A percentile compares a stretch with the other conserved stretches of the same genome.
Evolutionary conservation across 306 rosid species (phyloP).

Genomic region (Cyamopsis tetragonoloba): DNA sequence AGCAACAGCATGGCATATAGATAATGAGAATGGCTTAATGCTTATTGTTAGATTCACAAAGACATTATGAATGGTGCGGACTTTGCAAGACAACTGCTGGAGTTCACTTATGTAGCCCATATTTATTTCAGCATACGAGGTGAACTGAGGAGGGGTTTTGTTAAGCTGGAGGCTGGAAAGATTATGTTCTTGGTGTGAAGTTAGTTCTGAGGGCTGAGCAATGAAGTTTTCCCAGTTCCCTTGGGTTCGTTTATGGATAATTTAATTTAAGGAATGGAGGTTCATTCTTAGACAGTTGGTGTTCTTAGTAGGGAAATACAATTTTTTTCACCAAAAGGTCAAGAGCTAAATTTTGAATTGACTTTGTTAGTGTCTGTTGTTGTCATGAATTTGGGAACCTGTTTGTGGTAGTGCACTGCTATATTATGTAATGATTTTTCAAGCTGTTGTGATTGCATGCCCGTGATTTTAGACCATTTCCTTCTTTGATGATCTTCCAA

Average conservation of each 20-base stretch:
- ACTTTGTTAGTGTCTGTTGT: background rate
- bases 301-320: background rate
- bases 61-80: background rate
- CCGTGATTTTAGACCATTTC: background rate
- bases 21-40: background rate
- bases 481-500: background rate
- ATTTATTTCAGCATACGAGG: background rate
- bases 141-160: background rate
- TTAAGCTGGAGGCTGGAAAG: background rate
- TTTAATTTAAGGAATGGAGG: background rate
- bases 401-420: background rate
- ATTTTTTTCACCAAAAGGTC: constrained; percentile 1
- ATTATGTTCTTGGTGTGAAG: background rate
- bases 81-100: background rate
- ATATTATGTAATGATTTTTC: background rate
- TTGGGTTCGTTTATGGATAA: no score
- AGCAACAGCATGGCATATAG: background rate
- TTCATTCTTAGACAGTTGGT: background rate
- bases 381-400: background rate
- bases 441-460: background rate
- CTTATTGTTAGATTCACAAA: background rate
- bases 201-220: background rate
- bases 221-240: background rate
- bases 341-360: background rate
- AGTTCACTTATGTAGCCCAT: background rate